Conservation (phyloP, 2,329 filamentous ascomycete genomes). For the Cordyceps pruinosa region DNA sequence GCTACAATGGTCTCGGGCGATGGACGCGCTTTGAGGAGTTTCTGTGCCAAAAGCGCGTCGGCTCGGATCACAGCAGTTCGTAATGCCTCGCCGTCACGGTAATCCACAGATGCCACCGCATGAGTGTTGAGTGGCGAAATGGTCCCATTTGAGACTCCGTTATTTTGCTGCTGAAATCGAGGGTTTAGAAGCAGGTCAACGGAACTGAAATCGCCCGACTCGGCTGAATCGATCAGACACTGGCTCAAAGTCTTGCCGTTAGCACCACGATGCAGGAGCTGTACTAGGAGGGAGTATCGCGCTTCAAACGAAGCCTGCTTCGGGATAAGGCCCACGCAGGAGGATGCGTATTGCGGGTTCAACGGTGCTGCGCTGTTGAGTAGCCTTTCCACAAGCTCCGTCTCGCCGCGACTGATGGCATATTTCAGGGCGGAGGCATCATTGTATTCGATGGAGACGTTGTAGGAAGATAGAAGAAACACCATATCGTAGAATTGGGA, state of each 20-base stretch:
- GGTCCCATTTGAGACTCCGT: conserved; percentile 15
- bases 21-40: conserved; percentile 41
- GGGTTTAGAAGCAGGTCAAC: conserved; percentile 44
- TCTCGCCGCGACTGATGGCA: conserved; percentile 26
- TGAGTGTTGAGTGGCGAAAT: conserved; percentile 33
- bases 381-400: conserved; percentile 40
- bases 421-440: conserved; percentile 17
- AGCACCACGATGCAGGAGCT: conserved; percentile 46
- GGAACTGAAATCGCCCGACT: conserved; percentile 40
- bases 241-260: conserved; percentile 40
- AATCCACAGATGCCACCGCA: conserved; percentile 44
- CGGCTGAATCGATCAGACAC: conserved; percentile 42
- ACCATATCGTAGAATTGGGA: conserved; percentile 49
- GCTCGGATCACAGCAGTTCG: conserved; percentile 40
- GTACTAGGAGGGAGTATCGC: conserved; percentile 36
- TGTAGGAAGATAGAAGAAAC: conserved; percentile 43
- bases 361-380: conserved; percentile 38
- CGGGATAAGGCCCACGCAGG: conserved; percentile 43
- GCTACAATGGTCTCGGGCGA: conserved; percentile 39
- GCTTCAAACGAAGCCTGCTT: conserved; percentile 39
- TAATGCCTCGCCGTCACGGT: conserved; percentile 45
- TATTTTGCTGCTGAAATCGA: conserved; percentile 31
- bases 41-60: conserved; percentile 37
- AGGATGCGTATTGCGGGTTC: conserved; percentile 40
- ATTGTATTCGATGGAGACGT: conserved; percentile 48